These are phyloP conservation scores for Hygrophila difformis DNA, from an alignment of 257 asterid species.

Conservation along the genomic window DNA sequence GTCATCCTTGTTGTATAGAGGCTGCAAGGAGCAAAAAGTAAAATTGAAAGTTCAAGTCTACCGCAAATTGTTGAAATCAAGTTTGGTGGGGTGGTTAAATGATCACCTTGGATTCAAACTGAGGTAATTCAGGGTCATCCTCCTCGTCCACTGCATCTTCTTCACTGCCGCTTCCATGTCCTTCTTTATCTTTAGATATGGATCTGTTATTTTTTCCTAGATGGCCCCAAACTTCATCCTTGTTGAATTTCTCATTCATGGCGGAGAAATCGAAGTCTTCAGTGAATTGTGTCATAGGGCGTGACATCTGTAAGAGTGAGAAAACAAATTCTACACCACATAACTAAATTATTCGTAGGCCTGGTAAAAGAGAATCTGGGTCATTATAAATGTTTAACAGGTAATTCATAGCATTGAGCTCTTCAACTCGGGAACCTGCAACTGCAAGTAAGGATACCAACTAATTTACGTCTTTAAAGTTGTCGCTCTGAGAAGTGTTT, in stretches of 20 bases:
- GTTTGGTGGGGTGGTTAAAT: slow-evolving; percentile 5
- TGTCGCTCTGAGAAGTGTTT: too few species aligned
- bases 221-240: slow-evolving; percentile 99
- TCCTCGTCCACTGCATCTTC: slow-evolving; percentile 44
- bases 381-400: too few species aligned
- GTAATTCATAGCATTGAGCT: too few species aligned
- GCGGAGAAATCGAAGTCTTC: slow-evolving; percentile 95
- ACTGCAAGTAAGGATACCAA: not conserved
- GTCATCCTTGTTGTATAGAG: slow-evolving; percentile 83
- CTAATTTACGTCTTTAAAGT: too few species aligned
- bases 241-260: slow-evolving; percentile 95
- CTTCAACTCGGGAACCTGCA: too few species aligned
- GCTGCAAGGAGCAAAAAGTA: slow-evolving; percentile 31
- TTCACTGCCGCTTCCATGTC: slow-evolving; percentile 44
- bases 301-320: slow-evolving; percentile 42
- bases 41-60: not conserved
- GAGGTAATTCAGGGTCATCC: slow-evolving; percentile 44
- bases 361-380: not conserved
- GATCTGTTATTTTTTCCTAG: slow-evolving; percentile 63
- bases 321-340: slow-evolving; percentile 9
- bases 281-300: slow-evolving; percentile 57
- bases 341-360: slow-evolving; percentile 4
- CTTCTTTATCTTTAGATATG: slow-evolving; percentile 48
- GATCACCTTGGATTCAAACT: slow-evolving; percentile 55
- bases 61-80: not conserved